Evolutionary conservation across 805 yeast genomes (phyloP).

Genomic region (Ogataea allantospora): DNA sequence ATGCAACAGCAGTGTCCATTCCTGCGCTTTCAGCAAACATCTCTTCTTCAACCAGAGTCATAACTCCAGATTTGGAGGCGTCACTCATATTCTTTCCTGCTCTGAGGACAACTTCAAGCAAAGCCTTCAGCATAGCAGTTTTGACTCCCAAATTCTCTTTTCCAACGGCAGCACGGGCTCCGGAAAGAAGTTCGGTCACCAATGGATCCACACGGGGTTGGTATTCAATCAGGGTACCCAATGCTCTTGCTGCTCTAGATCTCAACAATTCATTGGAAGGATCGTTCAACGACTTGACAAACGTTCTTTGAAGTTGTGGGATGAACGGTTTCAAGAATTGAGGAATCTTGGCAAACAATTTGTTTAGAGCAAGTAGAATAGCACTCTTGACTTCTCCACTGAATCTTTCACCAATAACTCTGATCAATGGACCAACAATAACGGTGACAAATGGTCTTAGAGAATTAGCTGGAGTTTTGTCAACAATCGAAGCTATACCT

Average conservation of each 20-base stretch:
- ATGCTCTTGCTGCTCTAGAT: constrained; percentile 81
- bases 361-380: constrained; percentile 81
- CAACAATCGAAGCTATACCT: constrained; percentile 84
- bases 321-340: constrained; percentile 90
- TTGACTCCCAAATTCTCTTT: constrained; percentile 61
- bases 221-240: constrained; percentile 82
- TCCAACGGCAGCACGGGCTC: constrained; percentile 60
- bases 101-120: constrained; percentile 74
- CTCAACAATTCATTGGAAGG: constrained; percentile 69
- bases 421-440: constrained; percentile 95
- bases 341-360: constrained; percentile 78
- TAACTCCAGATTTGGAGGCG: constrained; percentile 62
- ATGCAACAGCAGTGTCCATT: constrained; percentile 68
- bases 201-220: constrained; percentile 95
- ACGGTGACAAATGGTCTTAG: constrained; percentile 87
- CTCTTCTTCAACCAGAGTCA: constrained; percentile 73
- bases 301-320: constrained; percentile 96
- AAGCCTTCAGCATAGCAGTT: constrained; percentile 80
- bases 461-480: constrained; percentile 77
- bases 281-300: constrained; percentile 87
- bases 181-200: constrained; percentile 76
- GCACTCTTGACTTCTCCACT: constrained; percentile 90
- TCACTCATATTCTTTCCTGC: constrained; percentile 81
- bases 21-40: constrained; percentile 37
- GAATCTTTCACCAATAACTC: constrained; percentile 96